A percentile compares a stretch with the other conserved stretches of the same genome.
phyloP scores from a whole-genome alignment of 192 early-diverging fungal genomes.

The Coemansia sp. region DNA sequence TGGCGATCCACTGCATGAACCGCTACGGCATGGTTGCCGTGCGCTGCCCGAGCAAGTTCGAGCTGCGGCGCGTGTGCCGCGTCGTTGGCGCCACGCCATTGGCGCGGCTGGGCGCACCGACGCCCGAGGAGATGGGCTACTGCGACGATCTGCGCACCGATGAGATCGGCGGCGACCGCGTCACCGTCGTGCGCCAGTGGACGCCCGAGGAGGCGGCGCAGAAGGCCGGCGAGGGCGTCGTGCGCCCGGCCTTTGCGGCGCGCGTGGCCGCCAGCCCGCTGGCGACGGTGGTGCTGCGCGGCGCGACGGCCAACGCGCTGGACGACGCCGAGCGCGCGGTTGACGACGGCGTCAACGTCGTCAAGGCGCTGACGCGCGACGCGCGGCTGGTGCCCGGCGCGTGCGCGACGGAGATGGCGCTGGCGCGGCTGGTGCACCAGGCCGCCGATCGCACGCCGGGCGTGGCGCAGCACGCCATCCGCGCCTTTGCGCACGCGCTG shows the following conservation, averaged over 20 bases:
- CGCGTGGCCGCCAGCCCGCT: slow-evolving; percentile 68
- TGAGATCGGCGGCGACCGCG: slow-evolving; percentile 97
- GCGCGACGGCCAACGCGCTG: slow-evolving; percentile 92
- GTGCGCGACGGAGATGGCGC: slow-evolving; percentile 93
- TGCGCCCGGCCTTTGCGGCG: slow-evolving; percentile 69
- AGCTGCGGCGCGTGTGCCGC: slow-evolving; percentile 92
- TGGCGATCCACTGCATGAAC: slow-evolving; percentile 95
- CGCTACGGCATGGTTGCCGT: slow-evolving; percentile 88
- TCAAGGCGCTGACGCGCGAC: slow-evolving; percentile 92
- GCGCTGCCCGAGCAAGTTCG: slow-evolving; percentile 94
- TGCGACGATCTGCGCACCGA: slow-evolving; percentile 96
- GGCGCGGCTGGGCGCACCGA: slow-evolving; percentile 91
- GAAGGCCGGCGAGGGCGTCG: not conserved
- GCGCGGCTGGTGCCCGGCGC: slow-evolving; percentile 87
- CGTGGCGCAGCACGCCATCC: slow-evolving; percentile 94
- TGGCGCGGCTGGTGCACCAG: slow-evolving; percentile 75
- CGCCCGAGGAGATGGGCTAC: slow-evolving; percentile 96
- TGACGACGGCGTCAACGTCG: slow-evolving; percentile 96
- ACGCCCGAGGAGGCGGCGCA: slow-evolving; percentile 14
- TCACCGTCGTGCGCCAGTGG: slow-evolving; percentile 96
- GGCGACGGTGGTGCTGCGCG: slow-evolving; percentile 95
- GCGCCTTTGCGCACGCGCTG: slow-evolving; percentile 93
- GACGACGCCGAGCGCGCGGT: slow-evolving; percentile 98
- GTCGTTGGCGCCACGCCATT: slow-evolving; percentile 92
- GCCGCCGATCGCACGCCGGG: slow-evolving; percentile 91